Base-by-base conservation (phyloP, 2,329 filamentous ascomycete species). In the Pseudopyricularia cyperi region DNA sequence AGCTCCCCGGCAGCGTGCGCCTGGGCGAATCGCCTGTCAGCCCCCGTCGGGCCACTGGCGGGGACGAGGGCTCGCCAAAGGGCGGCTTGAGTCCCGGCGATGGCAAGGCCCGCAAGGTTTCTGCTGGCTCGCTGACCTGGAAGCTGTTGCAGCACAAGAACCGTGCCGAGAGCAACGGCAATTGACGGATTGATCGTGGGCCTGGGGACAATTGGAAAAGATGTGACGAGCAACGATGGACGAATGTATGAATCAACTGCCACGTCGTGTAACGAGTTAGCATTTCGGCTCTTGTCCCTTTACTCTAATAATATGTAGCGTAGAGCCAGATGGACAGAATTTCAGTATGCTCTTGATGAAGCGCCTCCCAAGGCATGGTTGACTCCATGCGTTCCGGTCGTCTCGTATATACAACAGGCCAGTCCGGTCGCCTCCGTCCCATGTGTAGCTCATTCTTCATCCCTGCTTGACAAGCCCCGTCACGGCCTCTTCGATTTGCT, bases 401-500 rank as follows among this genome's bases (percentile, higher is more conserved):
- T 12, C 12, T 26, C 14, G 19, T 48, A 49, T 49, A 11, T 49
- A 49, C 47, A 48, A 48, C 15, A 22, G 9, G 47, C 9, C 17
- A 22, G 22, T 35, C 30, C 5, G 4, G 11, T 11, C 17, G 7
- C 12, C 11, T 49, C 7, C 12, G 6, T 30, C n/a, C 28, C 4
- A 28, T 48, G 12, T n/a, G 6, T 17, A 14, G 1, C 11, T n/a
- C 22, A 22, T 7, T 17, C 34, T 17, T 26, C 24, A 28, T 14
- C 17, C 37, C 39, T 58, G 62, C 69, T 75, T 76, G 48, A 81
- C 77, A 54, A 82, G 65, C 34, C 70, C 68, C 39, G 75, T 68
- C 33, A 82, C 75, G 2, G 77, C 62, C 9, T 80, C 76, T 65
- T 82, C 78, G 56, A 82, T 78, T 64, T 82, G 71, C 68, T 80